These are phyloP conservation scores for Trichoderma citrinoviride DNA, from an alignment of 2,329 filamentous ascomycete species.

Conservation along the genomic window DNA sequence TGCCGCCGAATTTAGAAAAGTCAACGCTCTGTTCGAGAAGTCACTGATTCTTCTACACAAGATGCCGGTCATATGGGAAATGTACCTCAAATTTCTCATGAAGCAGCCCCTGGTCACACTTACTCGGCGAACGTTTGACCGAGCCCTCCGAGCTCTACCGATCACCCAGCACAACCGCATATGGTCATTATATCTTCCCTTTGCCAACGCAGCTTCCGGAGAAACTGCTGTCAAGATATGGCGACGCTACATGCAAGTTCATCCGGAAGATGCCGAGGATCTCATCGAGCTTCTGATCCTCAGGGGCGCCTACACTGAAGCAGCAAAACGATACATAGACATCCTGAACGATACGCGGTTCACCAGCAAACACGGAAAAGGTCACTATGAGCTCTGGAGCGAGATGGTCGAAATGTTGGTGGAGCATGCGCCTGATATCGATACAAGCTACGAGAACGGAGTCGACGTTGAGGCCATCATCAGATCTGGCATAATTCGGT, in stretches of 20 bases:
- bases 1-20: conserved; percentile 80
- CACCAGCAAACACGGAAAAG: conserved; percentile 88
- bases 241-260: conserved; percentile 94
- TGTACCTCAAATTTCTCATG: conserved; percentile 89
- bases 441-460: conserved; percentile 74
- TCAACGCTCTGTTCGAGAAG: conserved; percentile 91
- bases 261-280: conserved; percentile 92
- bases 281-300: conserved; percentile 87
- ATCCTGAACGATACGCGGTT: conserved; percentile 89
- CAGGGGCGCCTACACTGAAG: conserved; percentile 82
- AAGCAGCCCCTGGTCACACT: conserved; percentile 88
- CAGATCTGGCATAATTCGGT: conserved; percentile 83
- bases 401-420: conserved; percentile 97
- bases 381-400: conserved; percentile 94
- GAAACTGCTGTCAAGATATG: conserved; percentile 90
- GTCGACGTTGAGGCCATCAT: conserved; percentile 92
- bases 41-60: conserved; percentile 94
- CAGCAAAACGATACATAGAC: conserved; percentile 85
- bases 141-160: conserved; percentile 84
- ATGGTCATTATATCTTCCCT: conserved; percentile 87
- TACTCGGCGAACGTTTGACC: conserved; percentile 85
- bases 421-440: conserved; percentile 80
- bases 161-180: conserved; percentile 94
- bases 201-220: conserved; percentile 86
- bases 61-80: conserved; percentile 98